Conservation (phyloP, 176 grass and related monocot species). For the Saccharum officinarum region DNA sequence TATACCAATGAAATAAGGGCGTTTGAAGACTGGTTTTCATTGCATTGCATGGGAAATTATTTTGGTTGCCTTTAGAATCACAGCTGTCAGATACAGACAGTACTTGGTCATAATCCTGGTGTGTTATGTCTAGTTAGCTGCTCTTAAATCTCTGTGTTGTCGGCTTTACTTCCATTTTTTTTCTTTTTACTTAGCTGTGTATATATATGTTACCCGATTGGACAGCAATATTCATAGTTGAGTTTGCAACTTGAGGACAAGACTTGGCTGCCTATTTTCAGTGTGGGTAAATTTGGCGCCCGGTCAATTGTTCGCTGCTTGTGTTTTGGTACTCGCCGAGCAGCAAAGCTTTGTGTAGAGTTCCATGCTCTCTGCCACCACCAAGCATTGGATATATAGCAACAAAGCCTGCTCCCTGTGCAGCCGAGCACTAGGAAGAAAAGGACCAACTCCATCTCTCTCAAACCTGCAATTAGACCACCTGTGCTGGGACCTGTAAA, state of each 20-base stretch:
- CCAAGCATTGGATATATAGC: no score
- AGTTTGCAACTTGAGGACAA: slow-evolving; percentile 29
- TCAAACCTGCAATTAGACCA: no score
- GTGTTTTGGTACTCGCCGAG: neutral
- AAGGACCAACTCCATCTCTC: no score
- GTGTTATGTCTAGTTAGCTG: slow-evolving; percentile 36
- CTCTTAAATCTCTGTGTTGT: neutral
- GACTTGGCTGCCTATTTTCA: neutral
- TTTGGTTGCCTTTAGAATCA: slow-evolving; percentile 44
- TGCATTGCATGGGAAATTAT: slow-evolving; percentile 3
- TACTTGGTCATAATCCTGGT: slow-evolving; percentile 23
- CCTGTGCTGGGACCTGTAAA: no score
- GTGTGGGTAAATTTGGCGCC: neutral
- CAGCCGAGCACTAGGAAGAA: no score
- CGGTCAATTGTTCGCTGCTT: neutral
- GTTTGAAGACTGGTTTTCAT: slow-evolving; percentile 3
- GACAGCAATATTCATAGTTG: slow-evolving; percentile 36
- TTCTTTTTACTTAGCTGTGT: slow-evolving; percentile 34
- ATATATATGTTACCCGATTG: slow-evolving; percentile 30
- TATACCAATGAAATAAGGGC: slow-evolving; percentile 40
- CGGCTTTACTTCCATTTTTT: neutral
- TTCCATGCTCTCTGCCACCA: neutral
- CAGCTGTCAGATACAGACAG: slow-evolving; percentile 33
- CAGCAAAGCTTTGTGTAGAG: neutral
- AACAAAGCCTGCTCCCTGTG: no score